Percentiles rank a stretch among this genome's conserved stretches.
Evolutionary conservation across 768 basidiomycete species (phyloP).

Genomic region (Guyanaporus albipodus): DNA sequence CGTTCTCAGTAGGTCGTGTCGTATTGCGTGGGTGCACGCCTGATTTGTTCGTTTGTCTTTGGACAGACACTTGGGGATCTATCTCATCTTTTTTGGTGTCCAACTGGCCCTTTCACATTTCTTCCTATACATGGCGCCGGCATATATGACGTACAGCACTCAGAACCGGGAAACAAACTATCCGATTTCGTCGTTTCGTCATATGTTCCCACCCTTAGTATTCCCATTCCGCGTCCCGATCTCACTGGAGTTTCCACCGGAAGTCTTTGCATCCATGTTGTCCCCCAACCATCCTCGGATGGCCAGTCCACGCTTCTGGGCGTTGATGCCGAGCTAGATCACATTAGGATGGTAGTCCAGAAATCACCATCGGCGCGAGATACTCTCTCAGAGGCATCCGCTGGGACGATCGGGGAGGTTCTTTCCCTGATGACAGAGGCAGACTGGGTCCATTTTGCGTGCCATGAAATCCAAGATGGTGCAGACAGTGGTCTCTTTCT

Average conservation of each 20-base stretch:
- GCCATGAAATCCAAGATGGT: neutral
- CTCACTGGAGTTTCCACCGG: neutral
- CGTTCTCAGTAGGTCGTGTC: no score
- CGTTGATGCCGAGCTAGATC: neutral
- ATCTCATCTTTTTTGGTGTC: no score
- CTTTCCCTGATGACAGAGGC: conserved; percentile 1
- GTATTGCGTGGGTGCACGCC: no score
- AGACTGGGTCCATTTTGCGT: conserved; percentile 1
- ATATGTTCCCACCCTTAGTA: no score
- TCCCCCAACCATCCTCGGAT: neutral
- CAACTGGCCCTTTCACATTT: no score
- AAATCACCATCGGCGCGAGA: neutral
- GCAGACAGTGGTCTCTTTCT: neutral
- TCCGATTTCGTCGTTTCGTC: no score
- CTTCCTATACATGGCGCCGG: no score
- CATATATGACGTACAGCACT: no score
- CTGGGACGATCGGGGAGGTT: conserved; percentile 11
- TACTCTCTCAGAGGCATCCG: neutral
- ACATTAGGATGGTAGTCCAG: neutral
- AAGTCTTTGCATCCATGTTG: neutral
- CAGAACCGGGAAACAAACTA: no score
- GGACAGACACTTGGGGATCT: no score
- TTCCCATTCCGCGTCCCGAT: neutral
- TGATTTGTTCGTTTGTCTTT: no score
- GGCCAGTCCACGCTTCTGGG: neutral